Base-by-base conservation (phyloP, 345 rosid species). In the Dipteronia dyeriana region DNA sequence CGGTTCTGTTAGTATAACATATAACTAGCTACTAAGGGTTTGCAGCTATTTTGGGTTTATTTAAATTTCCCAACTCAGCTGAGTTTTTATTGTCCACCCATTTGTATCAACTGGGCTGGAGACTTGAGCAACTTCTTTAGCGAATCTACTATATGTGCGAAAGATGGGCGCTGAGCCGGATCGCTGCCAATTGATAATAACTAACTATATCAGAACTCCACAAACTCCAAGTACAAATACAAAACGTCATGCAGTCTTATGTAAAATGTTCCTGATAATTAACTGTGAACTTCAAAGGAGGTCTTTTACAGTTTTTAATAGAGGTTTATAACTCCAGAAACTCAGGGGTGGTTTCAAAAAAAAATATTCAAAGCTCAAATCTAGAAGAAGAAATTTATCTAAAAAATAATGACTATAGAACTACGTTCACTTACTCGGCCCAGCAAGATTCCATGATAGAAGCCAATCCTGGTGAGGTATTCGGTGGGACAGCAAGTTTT, bases 361-460 rank as follows among this genome's bases (percentile, higher is more conserved):
- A 4, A 49, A 41, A 49, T 13, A 4, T 49, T 49, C 54, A 13
- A 53, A 53, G 5, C 20, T 49, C 19, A 13, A 49, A 49, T 49
- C 13, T 12, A 49, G 54, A 49, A 13, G 14, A 49, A 3, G 17
- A 49, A 12, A 49, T 49, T 49, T 41, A 41, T 41, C 14, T 54
- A 1, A 10, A 8, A 29, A 20, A 26, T 26, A 26, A 49, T 43
- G 10, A 41, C 51, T 5, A 26, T 29, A 64, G 12, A 41, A 74
- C 26, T 19, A 41, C 64, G 20, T 9, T 60, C 7, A 75, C 93
- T 87, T 83, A 92, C 97, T 93, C 98, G 0, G 91, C 90, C 98
- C 99, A 95, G 83, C 99, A 95, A 70, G 98, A 90, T 86, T 95
- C 99, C 91, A 95, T 91, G 70, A 95, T 90, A 68, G 99, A 88